Evolutionary conservation across 2,329 filamentous ascomycete species (phyloP).

Genomic region (Aspergillus brunneoviolaceus): DNA sequence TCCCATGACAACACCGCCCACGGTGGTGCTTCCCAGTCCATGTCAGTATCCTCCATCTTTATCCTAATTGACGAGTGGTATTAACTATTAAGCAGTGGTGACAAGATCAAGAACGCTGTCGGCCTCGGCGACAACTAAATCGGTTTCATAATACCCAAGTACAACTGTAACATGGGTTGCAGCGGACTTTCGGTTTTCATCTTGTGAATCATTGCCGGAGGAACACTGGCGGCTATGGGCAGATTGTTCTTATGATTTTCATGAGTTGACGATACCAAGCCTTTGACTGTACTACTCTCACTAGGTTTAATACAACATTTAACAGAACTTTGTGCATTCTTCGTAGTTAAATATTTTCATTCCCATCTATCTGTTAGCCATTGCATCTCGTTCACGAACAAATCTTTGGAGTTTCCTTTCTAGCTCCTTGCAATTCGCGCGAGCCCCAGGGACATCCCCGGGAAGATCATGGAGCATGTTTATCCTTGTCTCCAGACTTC

Average conservation of each 20-base stretch:
- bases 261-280: conserved; percentile 29
- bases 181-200: background rate
- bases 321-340: background rate
- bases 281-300: conserved; percentile 12
- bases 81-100: conserved; percentile 31
- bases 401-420: conserved; percentile 63
- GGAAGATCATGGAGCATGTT: conserved; percentile 70
- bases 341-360: background rate
- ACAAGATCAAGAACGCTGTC: conserved; percentile 47
- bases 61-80: too few species aligned
- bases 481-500: conserved; percentile 65
- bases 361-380: conserved; percentile 69
- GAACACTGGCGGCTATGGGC: background rate
- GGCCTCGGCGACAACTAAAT: conserved; percentile 37
- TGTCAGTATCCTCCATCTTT: conserved; percentile 34
- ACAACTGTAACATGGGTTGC: background rate
- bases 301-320: conserved; percentile 10
- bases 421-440: conserved; percentile 67
- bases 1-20: conserved; percentile 42
- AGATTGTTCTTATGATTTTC: conserved; percentile 14
- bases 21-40: conserved; percentile 39
- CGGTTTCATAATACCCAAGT: background rate
- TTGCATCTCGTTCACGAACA: conserved; percentile 63
- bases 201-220: background rate
- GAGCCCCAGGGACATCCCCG: conserved; percentile 66